These are phyloP conservation scores for Funneliformis mosseae DNA, from an alignment of 192 early-diverging fungal genomes.

Conservation along the genomic window DNA sequence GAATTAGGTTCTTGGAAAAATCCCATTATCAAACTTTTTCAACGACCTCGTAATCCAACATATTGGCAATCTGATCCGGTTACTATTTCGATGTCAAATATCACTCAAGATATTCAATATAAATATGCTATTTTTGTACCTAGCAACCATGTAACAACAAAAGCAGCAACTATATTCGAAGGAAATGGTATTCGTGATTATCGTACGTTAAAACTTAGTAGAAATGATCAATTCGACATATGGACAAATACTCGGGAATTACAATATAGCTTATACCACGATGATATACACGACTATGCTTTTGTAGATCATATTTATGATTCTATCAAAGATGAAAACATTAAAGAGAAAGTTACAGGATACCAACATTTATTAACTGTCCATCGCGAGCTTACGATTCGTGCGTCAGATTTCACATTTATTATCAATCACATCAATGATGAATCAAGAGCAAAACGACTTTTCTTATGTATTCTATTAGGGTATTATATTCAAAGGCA, in stretches of 20 bases:
- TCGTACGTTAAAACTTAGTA: neutral
- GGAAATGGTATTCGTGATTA: neutral
- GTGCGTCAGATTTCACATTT: neutral
- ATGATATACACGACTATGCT: neutral
- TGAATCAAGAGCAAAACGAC: neutral
- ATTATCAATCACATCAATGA: neutral
- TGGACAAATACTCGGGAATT: neutral
- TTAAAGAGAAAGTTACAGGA: conserved; percentile 4
- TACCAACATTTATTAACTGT: neutral
- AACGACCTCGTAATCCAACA: neutral
- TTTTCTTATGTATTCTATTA: neutral
- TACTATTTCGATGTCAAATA: neutral
- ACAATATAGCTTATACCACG: neutral
- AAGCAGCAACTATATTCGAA: neutral
- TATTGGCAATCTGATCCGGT: neutral
- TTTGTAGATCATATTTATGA: conserved; percentile 1
- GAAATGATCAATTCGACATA: neutral
- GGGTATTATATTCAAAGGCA: neutral
- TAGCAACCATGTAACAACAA: neutral
- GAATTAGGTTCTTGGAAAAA: neutral
- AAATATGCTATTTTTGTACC: neutral
- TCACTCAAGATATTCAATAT: neutral
- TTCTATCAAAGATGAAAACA: neutral
- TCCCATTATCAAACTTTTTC: neutral
- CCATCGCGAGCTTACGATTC: neutral